Percentiles rank a stretch among this genome's conserved stretches.
phyloP scores from a whole-genome alignment of 768 basidiomycete genomes.

The Suillus hirtellus region DNA sequence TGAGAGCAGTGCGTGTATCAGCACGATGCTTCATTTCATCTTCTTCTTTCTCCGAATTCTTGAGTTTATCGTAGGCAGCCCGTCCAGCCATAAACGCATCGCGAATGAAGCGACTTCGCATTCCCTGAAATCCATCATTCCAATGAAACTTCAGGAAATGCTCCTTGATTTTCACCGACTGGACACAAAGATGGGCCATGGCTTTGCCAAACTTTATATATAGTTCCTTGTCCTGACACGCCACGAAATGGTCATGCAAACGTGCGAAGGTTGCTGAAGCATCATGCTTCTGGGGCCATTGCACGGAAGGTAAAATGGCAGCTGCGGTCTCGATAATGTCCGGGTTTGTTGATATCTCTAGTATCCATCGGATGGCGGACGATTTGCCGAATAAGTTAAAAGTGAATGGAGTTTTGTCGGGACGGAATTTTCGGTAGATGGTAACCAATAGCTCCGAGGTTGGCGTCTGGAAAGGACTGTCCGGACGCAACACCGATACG shows the following conservation, averaged over 20 bases:
- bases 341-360: conserved; percentile 17
- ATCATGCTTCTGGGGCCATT: neutral
- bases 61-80: neutral
- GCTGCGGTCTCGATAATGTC: neutral
- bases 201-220: neutral
- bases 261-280: neutral
- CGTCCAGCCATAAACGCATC: neutral
- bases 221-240: no score
- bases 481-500: neutral
- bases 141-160: no score
- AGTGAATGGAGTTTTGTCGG: no score
- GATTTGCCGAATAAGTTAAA: neutral
- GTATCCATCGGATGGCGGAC: conserved; percentile 18
- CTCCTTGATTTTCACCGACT: neutral
- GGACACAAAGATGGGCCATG: neutral
- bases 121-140: neutral
- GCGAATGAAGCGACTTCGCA: neutral
- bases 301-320: neutral
- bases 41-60: neutral
- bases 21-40: neutral
- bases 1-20: neutral
- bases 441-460: neutral
- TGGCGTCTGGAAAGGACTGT: neutral
- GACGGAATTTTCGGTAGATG: neutral
- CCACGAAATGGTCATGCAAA: neutral